Percentiles rank a stretch among this genome's conserved stretches.
phyloP scores from a whole-genome alignment of 176 grass and related monocot genomes.

The Metroxylon sagu region DNA sequence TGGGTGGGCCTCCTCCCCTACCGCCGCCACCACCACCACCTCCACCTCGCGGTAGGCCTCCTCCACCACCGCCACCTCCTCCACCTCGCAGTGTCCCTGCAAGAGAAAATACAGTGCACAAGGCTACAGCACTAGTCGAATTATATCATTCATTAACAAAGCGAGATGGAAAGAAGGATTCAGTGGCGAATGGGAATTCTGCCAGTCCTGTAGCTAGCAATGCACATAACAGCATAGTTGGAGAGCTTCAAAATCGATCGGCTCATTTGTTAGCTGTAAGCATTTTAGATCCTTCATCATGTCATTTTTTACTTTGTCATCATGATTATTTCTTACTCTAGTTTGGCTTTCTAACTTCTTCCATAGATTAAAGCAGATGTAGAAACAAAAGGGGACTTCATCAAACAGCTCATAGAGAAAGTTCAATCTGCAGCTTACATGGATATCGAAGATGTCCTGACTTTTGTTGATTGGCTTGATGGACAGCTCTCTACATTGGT shows the following conservation, averaged over 20 bases:
- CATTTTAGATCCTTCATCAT: not conserved
- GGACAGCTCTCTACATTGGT: conserved; percentile 45
- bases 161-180: conserved; percentile 36
- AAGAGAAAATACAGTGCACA: conserved; percentile 38
- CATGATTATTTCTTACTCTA: not conserved
- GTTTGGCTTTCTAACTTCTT: not conserved
- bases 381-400: conserved; percentile 70
- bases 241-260: conserved; percentile 89
- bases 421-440: conserved; percentile 43
- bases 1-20: conserved; percentile 17
- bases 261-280: conserved; percentile 63
- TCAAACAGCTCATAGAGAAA: conserved; percentile 64
- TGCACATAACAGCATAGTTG: conserved; percentile 45
- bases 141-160: conserved; percentile 69
- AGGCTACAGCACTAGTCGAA: conserved; percentile 58
- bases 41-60: no score
- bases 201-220: conserved; percentile 19
- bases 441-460: conserved; percentile 31
- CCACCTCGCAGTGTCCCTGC: conserved; percentile 6
- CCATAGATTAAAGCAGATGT: conserved; percentile 65
- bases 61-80: conserved; percentile 1
- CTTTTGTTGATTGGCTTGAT: conserved; percentile 61
- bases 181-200: conserved; percentile 22
- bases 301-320: not conserved
- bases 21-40: conserved; percentile 36